phyloP scores from a whole-genome alignment of 345 rosid genomes.

The Salix suchowensis region DNA sequence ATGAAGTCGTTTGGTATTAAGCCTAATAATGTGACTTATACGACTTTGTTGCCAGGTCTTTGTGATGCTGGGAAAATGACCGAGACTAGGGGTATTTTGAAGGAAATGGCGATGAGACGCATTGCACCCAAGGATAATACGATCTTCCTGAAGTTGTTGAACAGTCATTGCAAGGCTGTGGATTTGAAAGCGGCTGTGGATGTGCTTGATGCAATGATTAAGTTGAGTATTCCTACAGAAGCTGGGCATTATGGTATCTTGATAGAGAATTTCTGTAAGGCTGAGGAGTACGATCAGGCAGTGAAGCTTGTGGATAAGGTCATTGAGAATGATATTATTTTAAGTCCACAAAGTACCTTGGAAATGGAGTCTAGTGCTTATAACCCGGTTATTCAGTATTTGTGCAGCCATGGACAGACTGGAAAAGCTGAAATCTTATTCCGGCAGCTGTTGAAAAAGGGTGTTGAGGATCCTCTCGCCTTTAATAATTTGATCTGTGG shows the following conservation, averaged over 20 bases:
- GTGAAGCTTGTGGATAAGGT: conserved; percentile 67
- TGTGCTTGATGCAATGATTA: conserved; percentile 78
- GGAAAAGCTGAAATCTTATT: conserved; percentile 75
- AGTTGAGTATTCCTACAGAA: conserved; percentile 65
- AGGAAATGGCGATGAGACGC: conserved; percentile 60
- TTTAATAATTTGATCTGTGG: conserved; percentile 70
- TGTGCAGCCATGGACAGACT: conserved; percentile 67
- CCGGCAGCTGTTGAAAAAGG: conserved; percentile 85
- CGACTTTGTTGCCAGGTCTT: conserved; percentile 74
- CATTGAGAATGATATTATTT: conserved; percentile 67
- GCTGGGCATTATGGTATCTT: conserved; percentile 84
- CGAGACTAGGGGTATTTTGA: conserved; percentile 57
- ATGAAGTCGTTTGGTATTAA: conserved; percentile 64
- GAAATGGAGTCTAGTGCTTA: conserved; percentile 63
- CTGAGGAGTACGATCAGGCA: conserved; percentile 56
- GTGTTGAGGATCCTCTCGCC: conserved; percentile 61
- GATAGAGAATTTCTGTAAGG: conserved; percentile 72
- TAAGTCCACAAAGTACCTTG: conserved; percentile 63
- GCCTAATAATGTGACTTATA: conserved; percentile 68
- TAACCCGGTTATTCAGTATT: conserved; percentile 59
- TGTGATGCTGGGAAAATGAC: conserved; percentile 64
- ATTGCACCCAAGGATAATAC: conserved; percentile 72
- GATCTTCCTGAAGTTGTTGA: conserved; percentile 59
- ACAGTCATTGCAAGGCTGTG: conserved; percentile 54
- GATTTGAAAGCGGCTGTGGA: conserved; percentile 64